Conservation (phyloP, 495 filamentous ascomycete species). For the Talaromyces nanjingensis region DNA sequence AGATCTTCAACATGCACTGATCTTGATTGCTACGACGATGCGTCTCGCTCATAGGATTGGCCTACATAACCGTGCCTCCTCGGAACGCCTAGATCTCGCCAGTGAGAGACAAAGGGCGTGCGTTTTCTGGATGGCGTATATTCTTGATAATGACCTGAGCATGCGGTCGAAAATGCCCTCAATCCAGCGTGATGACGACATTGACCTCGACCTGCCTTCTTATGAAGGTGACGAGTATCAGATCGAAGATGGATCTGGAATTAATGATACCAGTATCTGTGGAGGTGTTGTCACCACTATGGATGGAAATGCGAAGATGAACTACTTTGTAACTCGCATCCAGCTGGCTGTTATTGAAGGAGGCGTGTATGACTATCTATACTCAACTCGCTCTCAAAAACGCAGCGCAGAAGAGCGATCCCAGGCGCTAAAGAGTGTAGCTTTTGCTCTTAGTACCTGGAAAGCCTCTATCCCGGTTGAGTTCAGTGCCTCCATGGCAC, state of each 20-base stretch:
- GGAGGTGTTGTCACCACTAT: background rate
- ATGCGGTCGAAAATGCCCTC: background rate
- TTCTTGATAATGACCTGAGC: background rate
- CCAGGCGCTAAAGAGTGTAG: background rate
- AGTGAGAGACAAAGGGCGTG: background rate
- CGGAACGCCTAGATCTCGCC: background rate
- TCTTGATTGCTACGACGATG: background rate
- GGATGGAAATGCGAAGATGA: background rate
- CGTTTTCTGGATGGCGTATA: background rate
- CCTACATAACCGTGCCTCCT: background rate
- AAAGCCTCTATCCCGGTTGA: background rate
- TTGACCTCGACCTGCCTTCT: background rate
- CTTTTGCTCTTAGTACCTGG: background rate
- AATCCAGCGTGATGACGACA: background rate
- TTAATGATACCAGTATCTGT: background rate
- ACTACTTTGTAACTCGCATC: background rate
- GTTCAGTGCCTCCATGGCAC: background rate
- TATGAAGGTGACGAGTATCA: background rate
- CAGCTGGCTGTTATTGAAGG: background rate
- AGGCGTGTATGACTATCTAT: background rate
- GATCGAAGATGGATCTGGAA: background rate
- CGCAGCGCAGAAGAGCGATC: background rate
- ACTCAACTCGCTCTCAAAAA: background rate
- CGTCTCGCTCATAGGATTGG: background rate
- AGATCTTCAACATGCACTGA: background rate